Percentiles rank a stretch among this genome's conserved stretches.
Evolutionary conservation across 345 rosid genomes (phyloP).

Genomic region (Syzygium aqueum): DNA sequence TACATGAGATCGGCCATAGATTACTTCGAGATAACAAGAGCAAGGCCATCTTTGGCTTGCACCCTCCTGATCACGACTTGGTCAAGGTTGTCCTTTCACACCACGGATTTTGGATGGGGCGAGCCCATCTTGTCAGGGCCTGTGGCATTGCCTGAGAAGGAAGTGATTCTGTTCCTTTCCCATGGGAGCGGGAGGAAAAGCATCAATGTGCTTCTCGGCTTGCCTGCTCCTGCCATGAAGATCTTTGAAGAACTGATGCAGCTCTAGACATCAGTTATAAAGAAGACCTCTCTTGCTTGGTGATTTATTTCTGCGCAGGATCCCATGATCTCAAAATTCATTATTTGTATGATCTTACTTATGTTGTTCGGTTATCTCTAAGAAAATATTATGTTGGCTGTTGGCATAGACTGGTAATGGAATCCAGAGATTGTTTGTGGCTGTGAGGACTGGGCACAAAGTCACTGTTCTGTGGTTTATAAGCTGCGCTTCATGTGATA

Average conservation of each 20-base stretch:
- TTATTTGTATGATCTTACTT: neutral
- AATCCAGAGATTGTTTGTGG: neutral
- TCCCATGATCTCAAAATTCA: neutral
- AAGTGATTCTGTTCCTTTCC: constrained; percentile 71
- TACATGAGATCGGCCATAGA: constrained; percentile 96
- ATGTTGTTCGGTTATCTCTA: neutral
- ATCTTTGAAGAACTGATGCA: constrained; percentile 45
- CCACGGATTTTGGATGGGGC: constrained; percentile 92
- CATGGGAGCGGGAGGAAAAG: constrained; percentile 76
- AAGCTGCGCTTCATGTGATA: neutral
- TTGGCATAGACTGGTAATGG: neutral
- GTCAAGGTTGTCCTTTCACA: constrained; percentile 75
- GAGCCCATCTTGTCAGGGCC: constrained; percentile 78
- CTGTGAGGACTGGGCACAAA: neutral
- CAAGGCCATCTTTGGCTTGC: constrained; percentile 75
- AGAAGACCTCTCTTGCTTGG: neutral
- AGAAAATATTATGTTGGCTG: neutral
- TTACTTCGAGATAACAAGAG: constrained; percentile 77
- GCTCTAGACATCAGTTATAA: neutral
- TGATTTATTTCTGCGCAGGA: neutral
- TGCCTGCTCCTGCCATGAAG: constrained; percentile 77
- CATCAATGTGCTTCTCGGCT: constrained; percentile 80
- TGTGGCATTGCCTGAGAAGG: constrained; percentile 87
- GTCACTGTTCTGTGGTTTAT: neutral
- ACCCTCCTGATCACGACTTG: constrained; percentile 85